Evolutionary conservation across 352 stramenopile genomes (phyloP).

Genomic region (Phytophthora brassicae): DNA sequence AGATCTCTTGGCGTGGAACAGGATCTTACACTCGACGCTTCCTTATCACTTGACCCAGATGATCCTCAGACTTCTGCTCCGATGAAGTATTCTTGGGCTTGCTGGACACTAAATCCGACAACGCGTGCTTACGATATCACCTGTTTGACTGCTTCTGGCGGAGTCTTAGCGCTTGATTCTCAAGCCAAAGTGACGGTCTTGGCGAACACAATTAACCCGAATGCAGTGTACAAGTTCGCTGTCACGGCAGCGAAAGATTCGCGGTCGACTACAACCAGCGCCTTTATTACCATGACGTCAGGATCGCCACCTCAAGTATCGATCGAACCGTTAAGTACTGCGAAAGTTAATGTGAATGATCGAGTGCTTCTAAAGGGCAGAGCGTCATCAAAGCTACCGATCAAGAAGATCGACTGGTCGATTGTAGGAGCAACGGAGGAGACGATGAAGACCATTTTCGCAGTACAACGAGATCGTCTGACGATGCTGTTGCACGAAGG

Average conservation of each 20-base stretch:
- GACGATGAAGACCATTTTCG: constrained; percentile 42
- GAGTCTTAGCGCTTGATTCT: constrained; percentile 23
- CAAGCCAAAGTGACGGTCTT: constrained; percentile 38
- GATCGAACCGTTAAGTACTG: constrained; percentile 42
- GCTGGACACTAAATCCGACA: constrained; percentile 24
- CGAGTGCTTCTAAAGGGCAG: constrained; percentile 54
- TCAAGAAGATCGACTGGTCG: constrained; percentile 49
- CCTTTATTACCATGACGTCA: constrained; percentile 47
- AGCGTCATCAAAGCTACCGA: constrained; percentile 45
- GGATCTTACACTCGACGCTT: constrained; percentile 49
- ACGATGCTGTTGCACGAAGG: constrained; percentile 59
- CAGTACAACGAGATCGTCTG: constrained; percentile 32
- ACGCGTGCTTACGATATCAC: constrained; percentile 37
- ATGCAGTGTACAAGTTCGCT: constrained; percentile 57
- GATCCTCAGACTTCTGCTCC: constrained; percentile 37
- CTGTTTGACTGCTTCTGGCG: constrained; percentile 30
- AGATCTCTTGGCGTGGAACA: constrained; percentile 56
- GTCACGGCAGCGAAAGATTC: constrained; percentile 43
- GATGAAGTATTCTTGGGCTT: constrained; percentile 50
- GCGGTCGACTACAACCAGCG: constrained; percentile 33
- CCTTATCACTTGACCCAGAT: constrained; percentile 52
- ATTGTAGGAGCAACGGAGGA: constrained; percentile 36
- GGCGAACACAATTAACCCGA: constrained; percentile 50
- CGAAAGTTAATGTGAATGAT: constrained; percentile 63
- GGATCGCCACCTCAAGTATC: constrained; percentile 55